Evolutionary conservation across 495 filamentous ascomycete species (phyloP).

Genomic region (Glutinoglossum americanum): DNA sequence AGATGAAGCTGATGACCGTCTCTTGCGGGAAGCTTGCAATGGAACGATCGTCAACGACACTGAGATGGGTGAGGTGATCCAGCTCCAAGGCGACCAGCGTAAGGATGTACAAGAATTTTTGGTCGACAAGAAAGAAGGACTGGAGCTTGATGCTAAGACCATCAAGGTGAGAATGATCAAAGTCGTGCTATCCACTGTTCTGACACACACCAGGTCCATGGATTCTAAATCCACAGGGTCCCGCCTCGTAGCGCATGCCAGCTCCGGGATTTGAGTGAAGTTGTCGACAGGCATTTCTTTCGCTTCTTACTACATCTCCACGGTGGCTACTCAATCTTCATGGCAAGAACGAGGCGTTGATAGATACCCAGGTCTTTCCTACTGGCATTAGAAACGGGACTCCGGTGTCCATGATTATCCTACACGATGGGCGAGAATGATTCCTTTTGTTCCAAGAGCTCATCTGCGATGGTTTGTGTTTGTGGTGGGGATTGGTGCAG

Average conservation of each 20-base stretch:
- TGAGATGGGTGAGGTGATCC: slow-evolving; percentile 99
- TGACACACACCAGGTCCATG: slow-evolving; percentile 26
- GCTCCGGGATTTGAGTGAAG: slow-evolving; percentile 8
- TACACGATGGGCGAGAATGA: slow-evolving; percentile 11
- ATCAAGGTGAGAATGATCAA: slow-evolving; percentile 49
- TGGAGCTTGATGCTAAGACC: slow-evolving; percentile 82
- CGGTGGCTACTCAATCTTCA: slow-evolving; percentile 17
- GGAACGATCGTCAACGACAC: slow-evolving; percentile 94
- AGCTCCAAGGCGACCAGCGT: slow-evolving; percentile 97
- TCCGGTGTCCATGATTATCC: slow-evolving; percentile 11
- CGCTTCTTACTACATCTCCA: slow-evolving; percentile 14
- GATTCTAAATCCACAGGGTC: slow-evolving; percentile 23
- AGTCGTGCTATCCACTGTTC: not conserved
- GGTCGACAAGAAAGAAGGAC: slow-evolving; percentile 78
- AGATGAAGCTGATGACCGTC: not conserved
- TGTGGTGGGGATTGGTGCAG: not conserved
- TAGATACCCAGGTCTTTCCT: slow-evolving; percentile 23
- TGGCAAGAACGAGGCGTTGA: slow-evolving; percentile 26
- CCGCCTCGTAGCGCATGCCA: not conserved
- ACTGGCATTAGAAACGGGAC: slow-evolving; percentile 18
- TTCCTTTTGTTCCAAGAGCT: not conserved
- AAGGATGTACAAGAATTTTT: slow-evolving; percentile 97
- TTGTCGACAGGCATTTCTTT: slow-evolving; percentile 9
- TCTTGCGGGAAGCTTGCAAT: slow-evolving; percentile 65
- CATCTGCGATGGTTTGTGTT: not conserved